A percentile compares a stretch with the other conserved stretches of the same genome.
These are phyloP conservation scores for Spiromastix sp. DNA, from an alignment of 2,329 filamentous ascomycete genomes.

Conservation along the genomic window DNA sequence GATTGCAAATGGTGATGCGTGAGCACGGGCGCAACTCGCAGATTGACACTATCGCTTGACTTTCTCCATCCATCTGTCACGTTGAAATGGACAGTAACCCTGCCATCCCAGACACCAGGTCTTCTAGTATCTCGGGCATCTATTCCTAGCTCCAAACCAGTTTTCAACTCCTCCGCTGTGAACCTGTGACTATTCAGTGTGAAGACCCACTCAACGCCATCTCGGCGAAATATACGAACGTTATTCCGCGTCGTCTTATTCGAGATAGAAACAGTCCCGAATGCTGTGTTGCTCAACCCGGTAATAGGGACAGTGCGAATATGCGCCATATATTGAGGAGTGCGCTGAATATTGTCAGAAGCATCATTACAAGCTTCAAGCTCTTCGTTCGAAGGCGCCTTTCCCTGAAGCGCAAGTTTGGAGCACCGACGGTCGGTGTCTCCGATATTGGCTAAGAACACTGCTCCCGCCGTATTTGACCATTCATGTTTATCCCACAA, in stretches of 20 bases:
- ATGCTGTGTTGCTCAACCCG: constrained; percentile 6
- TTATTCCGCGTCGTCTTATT: constrained; percentile 11
- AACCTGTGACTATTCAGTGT: constrained; percentile 21
- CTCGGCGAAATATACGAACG: constrained; percentile 22
- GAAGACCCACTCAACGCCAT: constrained; percentile 16
- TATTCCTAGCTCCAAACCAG: constrained; percentile 26
- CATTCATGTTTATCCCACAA: constrained; percentile 15
- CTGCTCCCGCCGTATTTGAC: constrained; percentile 18
- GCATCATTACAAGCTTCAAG: constrained; percentile 28
- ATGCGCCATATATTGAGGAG: constrained; percentile 23
- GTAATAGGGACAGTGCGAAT: constrained; percentile 22
- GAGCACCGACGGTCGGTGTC: constrained; percentile 25
- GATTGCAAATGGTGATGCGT: constrained; percentile 29
- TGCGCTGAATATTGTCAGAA: constrained; percentile 22
- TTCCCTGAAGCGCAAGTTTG: constrained; percentile 5
- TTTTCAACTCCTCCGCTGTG: constrained; percentile 15
- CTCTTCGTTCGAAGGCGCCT: constrained; percentile 15
- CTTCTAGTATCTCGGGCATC: constrained; percentile 24
- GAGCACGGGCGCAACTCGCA: constrained; percentile 30
- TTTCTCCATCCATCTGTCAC: constrained; percentile 15
- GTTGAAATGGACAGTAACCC: constrained; percentile 15
- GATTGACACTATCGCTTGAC: constrained; percentile 19
- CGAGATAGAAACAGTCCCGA: constrained; percentile 5
- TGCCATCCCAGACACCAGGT: constrained; percentile 10
- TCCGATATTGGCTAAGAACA: constrained; percentile 29